Base-by-base conservation (phyloP, 2,329 filamentous ascomycete genomes). In the Ascochyta viciae-villosae region DNA sequence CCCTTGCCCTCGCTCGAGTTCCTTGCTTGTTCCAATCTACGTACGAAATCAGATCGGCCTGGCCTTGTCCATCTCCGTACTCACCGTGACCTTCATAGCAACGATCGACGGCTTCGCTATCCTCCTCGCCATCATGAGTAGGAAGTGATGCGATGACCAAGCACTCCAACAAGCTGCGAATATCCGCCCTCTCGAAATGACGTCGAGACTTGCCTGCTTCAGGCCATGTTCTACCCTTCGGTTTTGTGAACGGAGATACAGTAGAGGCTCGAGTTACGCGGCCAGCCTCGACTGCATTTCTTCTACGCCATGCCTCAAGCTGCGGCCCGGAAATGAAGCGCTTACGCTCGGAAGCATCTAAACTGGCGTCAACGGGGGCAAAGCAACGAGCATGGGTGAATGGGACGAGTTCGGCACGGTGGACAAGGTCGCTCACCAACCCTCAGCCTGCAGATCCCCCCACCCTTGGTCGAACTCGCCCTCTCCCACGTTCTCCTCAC, bases 371-470 rank as follows among this genome's bases (percentile, higher is more conserved):
- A 39, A 39, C 22, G 19, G 16, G 19, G 37, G 6, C 37, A 35
- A 16, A 16, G 33, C 6, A 10, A 16, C 6, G 7, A 16, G 33
- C 6, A n/a, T 35, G 33, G 15, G 12, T 35, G 15, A 10, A 31
- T 3, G 13, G 4, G 29, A 29, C 8, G 29, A 31, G 29, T 31
- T 12, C 4, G 27, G 22, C 19, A 41, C 6, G 24, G n/a, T 6
- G n/a, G 13, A 13, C 2, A 40, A 35, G 5, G 24, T 9, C 12
- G 48, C 44, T 70, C 63, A 70, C 68, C 67, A 71, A 60, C 67
- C 67, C 62, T 72, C 69, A 35, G 63, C 62, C 52, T 71, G 65
- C 43, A 68, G 46, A 41, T 69, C 68, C 43, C 56, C 60, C 66
- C 63, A 67, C 13, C 50, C 49, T 35, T 62, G 61, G 24, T 67